These are phyloP conservation scores for Incumbomyces lentus DNA, from an alignment of 2,329 filamentous ascomycete genomes.

Conservation along the genomic window DNA sequence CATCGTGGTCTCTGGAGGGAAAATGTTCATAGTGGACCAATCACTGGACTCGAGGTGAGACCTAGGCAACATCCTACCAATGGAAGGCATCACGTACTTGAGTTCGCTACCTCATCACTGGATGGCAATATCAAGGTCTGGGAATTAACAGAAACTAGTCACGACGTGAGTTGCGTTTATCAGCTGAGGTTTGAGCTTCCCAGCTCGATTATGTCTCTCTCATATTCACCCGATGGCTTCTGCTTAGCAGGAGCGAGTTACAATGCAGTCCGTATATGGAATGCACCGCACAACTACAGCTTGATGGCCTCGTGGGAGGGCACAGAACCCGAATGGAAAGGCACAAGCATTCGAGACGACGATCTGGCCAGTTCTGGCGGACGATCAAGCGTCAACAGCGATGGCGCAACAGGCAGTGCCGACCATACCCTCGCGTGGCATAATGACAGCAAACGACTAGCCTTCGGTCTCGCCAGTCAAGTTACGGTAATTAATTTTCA, in stretches of 20 bases:
- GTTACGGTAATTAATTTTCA: constrained; percentile 20
- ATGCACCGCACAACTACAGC: constrained; percentile 33
- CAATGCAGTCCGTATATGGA: constrained; percentile 37
- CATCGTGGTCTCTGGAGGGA: constrained; percentile 32
- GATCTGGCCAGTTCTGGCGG: constrained; percentile 24
- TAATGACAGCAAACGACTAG: constrained; percentile 43
- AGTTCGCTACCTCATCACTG: constrained; percentile 35
- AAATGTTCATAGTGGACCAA: constrained; percentile 31
- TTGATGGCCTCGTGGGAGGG: constrained; percentile 31
- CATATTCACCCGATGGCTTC: constrained; percentile 39
- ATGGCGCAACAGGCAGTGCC: constrained; percentile 17
- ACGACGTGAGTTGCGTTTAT: constrained; percentile 12
- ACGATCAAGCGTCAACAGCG: constrained; percentile 27
- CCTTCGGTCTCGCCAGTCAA: constrained; percentile 40
- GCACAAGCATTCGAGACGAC: constrained; percentile 23
- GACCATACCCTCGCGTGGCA: constrained; percentile 42
- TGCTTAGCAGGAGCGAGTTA: constrained; percentile 36
- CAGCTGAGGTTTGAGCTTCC: constrained; percentile 18
- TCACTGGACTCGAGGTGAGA: constrained; percentile 35
- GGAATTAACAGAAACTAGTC: constrained; percentile 18
- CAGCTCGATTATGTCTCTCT: constrained; percentile 30
- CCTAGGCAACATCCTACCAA: constrained; percentile 23
- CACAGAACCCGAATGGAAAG: constrained; percentile 21
- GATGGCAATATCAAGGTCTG: constrained; percentile 37
- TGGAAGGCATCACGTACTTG: constrained; percentile 15